Conservation (phyloP, 345 rosid species). For the Heritiera littoralis region DNA sequence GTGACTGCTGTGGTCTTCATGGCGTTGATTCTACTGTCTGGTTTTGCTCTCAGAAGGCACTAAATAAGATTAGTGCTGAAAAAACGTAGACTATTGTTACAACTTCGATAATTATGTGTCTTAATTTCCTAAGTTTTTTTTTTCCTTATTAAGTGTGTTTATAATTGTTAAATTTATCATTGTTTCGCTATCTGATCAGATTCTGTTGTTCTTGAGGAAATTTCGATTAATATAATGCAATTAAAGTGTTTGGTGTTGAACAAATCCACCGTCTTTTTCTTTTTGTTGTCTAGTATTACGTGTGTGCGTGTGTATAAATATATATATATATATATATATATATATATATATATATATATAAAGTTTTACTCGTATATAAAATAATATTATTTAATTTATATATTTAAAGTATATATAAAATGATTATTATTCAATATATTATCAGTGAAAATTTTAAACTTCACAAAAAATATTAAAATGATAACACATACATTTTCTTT, state of each 20-base stretch:
- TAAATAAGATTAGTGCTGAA: not conserved
- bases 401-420: no score
- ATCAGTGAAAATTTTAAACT: no score
- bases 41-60: conserved; percentile 54
- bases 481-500: no score
- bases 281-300: no score
- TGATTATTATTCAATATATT: no score
- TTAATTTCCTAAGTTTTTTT: not conserved
- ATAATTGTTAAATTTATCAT: not conserved
- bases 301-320: no score
- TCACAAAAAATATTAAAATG: no score
- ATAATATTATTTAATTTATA: no score
- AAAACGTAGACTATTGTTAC: not conserved
- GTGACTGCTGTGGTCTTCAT: conserved; percentile 46
- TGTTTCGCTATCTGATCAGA: not conserved
- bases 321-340: no score
- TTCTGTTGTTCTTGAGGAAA: not conserved
- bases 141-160: not conserved
- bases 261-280: not conserved
- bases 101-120: not conserved
- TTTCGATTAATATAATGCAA: not conserved
- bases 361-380: no score
- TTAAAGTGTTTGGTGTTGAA: conserved; percentile 1
- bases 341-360: no score
- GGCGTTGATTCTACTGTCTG: conserved; percentile 58